phyloP scores from a whole-genome alignment of 2,329 filamentous ascomycete species.

The Sporothrix euskadiensis region DNA sequence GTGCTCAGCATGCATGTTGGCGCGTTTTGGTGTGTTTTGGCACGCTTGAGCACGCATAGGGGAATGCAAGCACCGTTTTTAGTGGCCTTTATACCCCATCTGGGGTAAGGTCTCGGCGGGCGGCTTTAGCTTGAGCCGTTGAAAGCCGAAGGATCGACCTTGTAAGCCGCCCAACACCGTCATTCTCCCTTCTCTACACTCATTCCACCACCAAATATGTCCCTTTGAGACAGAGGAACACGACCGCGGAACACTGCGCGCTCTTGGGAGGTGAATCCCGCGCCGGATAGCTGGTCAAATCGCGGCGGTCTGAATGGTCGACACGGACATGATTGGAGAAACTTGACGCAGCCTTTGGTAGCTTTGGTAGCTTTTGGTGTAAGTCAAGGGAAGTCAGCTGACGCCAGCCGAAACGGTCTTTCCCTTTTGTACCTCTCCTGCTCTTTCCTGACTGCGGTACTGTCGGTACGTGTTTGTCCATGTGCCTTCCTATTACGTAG shows the following conservation, averaged over 20 bases:
- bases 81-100: neutral
- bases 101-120: constrained; percentile 4
- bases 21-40: neutral
- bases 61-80: constrained; percentile 10
- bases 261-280: neutral
- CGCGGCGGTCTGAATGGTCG: neutral
- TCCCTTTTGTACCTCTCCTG: neutral
- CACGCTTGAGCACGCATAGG: neutral
- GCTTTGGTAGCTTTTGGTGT: too few relatives aligned
- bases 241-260: constrained; percentile 15
- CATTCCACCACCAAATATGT: neutral
- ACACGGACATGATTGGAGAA: neutral
- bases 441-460: neutral
- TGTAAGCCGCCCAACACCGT: neutral
- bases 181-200: too few relatives aligned
- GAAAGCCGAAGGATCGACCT: constrained; percentile 19
- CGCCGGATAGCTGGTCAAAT: neutral
- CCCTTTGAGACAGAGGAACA: too few relatives aligned
- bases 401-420: neutral
- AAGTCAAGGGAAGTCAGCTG: neutral
- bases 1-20: neutral
- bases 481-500: constrained; percentile 20
- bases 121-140: constrained; percentile 22
- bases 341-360: too few relatives aligned
- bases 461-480: neutral